Evolutionary conservation across 1,139 yeast genomes (phyloP).

Genomic region (Taphrina pruni): DNA sequence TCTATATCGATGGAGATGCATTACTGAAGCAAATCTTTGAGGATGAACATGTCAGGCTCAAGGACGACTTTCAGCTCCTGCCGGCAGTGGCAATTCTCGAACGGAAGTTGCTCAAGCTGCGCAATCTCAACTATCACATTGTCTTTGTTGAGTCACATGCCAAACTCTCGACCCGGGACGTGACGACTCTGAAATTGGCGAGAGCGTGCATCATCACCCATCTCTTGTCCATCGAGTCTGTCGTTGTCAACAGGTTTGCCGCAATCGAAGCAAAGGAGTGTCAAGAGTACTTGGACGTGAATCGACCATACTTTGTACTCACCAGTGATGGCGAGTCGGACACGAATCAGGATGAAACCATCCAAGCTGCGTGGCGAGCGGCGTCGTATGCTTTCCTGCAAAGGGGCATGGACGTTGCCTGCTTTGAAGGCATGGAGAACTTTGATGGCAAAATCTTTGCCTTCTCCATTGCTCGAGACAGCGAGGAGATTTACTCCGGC

Average conservation of each 20-base stretch:
- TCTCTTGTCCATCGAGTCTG: constrained; percentile 19
- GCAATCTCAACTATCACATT: constrained; percentile 36
- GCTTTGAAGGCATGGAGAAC: constrained; percentile 30
- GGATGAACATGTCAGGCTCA: constrained; percentile 29
- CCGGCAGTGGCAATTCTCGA: constrained; percentile 37
- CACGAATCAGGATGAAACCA: neutral
- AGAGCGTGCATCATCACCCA: constrained; percentile 27
- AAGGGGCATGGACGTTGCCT: constrained; percentile 33
- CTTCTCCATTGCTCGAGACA: constrained; percentile 25
- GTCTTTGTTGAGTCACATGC: constrained; percentile 38
- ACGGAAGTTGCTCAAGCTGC: constrained; percentile 30
- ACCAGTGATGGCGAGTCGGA: constrained; percentile 36
- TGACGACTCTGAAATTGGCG: constrained; percentile 9
- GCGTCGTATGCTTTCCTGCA: constrained; percentile 20
- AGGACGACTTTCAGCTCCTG: constrained; percentile 35
- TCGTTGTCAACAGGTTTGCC: constrained; percentile 25
- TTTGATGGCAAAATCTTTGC: constrained; percentile 36
- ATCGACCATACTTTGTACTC: constrained; percentile 42
- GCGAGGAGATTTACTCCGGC: constrained; percentile 24
- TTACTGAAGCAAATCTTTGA: constrained; percentile 34
- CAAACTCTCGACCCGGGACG: constrained; percentile 23
- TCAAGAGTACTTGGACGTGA: constrained; percentile 35
- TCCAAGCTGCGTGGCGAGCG: constrained; percentile 23
- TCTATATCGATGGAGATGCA: constrained; percentile 41
- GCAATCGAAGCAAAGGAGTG: constrained; percentile 30